phyloP scores from a whole-genome alignment of 2,329 filamentous ascomycete genomes.

The Plectosphaerella plurivora region DNA sequence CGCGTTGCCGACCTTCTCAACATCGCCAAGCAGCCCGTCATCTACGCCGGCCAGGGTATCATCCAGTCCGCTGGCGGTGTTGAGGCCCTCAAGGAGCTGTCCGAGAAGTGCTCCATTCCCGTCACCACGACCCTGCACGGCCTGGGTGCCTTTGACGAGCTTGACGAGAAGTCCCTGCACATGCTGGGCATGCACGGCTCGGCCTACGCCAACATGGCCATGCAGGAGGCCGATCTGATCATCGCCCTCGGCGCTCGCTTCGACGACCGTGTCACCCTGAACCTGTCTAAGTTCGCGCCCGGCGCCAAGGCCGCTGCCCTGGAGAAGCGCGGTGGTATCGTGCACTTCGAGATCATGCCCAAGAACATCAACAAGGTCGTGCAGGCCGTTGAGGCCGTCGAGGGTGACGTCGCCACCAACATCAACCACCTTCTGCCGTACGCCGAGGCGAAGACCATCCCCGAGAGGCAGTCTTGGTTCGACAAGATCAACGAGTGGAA shows the following conservation, averaged over 20 bases:
- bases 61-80: slow-evolving; percentile 76
- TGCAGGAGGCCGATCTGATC: slow-evolving; percentile 94
- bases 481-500: slow-evolving; percentile 89
- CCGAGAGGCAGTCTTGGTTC: slow-evolving; percentile 71
- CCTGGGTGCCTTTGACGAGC: slow-evolving; percentile 86
- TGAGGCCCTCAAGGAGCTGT: slow-evolving; percentile 74
- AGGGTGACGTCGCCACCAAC: slow-evolving; percentile 85
- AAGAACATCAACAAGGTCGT: slow-evolving; percentile 99
- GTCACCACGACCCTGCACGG: slow-evolving; percentile 96
- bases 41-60: slow-evolving; percentile 91
- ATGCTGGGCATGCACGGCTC: slow-evolving; percentile 99
- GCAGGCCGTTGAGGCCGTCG: slow-evolving; percentile 90
- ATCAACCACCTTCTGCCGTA: slow-evolving; percentile 70
- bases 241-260: slow-evolving; percentile 92
- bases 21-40: slow-evolving; percentile 85
- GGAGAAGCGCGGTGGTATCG: slow-evolving; percentile 85
- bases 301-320: slow-evolving; percentile 66
- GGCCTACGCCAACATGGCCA: slow-evolving; percentile 95
- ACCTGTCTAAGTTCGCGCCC: slow-evolving; percentile 82
- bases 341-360: slow-evolving; percentile 97
- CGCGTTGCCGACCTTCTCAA: slow-evolving; percentile 82
- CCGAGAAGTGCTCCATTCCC: slow-evolving; percentile 86
- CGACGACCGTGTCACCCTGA: slow-evolving; percentile 88
- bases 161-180: slow-evolving; percentile 89
- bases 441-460: slow-evolving; percentile 57